Base-by-base conservation (phyloP, 768 basidiomycete genomes). In the Astraeus odoratus region DNA sequence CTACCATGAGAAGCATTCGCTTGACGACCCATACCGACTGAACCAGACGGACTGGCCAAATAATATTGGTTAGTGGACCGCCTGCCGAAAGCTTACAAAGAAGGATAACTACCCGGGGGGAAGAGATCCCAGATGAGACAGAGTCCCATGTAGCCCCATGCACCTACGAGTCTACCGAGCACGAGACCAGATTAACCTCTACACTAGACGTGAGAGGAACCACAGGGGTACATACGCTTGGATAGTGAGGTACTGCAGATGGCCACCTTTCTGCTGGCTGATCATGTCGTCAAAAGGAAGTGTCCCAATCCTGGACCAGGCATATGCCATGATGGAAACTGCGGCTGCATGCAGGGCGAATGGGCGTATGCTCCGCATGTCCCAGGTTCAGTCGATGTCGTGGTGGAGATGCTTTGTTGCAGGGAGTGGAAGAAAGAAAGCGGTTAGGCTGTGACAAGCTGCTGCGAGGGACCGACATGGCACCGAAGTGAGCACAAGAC, bases 221-320 rank as follows among this genome's bases (percentile, higher is more conserved):
- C n/a, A 13, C 33, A 22, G 37, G 23, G 7, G 16, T n/a, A 56
- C 73, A 16, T 49, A 81, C 86, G 84, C 85, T 63, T 86, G 79
- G 52, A 89, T 84, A 1, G 89, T 92, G 43, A 91, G 66, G 56
- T 77, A 91, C 58, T 83, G 82, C 38, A 72, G 74, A 51, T 80
- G 77, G 1, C 86, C 86, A 2, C 83, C 83, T 51, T 73, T 76
- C 53, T 76, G 77, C 3, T 51, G 44, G 9, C n/a, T 30, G 1
- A 80, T 71, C 50, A 61, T 66, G 1, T 47, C 45, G 42, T 60
- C 54, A 5, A 67, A 48, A 15, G 50, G 43, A 8, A 46, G 29
- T 1, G 27, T 18, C 7, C 27, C 27, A 9, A 41, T 30, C 39
- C 16, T 29, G 8, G 39, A 41, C 39, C 39, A 41, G 1, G 39